A percentile compares a stretch with the other conserved stretches of the same genome.
These are phyloP conservation scores for Juncus effusus DNA, from an alignment of 176 grass and related monocot genomes.

Conservation along the genomic window DNA sequence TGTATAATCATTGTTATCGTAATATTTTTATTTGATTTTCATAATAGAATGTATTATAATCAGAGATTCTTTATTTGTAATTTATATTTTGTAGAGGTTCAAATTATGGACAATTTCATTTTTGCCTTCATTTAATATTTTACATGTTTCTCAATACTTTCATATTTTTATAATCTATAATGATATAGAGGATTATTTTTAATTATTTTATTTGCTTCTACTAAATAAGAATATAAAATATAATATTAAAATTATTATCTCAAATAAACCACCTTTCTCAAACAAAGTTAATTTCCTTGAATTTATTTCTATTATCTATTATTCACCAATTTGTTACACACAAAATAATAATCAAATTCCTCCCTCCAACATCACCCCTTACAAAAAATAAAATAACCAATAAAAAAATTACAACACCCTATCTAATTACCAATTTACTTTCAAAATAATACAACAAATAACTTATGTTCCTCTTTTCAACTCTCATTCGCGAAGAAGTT, in stretches of 20 bases:
- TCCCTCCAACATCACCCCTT: not conserved
- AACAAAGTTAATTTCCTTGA: not conserved
- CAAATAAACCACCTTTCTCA: not conserved
- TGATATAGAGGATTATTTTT: no score
- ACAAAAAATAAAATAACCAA: not conserved
- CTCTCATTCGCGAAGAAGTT: constrained; percentile 36
- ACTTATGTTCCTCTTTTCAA: not conserved
- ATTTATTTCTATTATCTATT: constrained; percentile 7
- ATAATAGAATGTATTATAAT: no score
- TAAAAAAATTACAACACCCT: constrained; percentile 4
- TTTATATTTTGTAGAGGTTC: no score
- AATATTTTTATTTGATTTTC: no score
- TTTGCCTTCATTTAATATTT: no score
- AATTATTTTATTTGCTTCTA: no score
- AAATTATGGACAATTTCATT: no score
- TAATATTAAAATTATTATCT: not conserved
- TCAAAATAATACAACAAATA: not conserved
- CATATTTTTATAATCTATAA: no score
- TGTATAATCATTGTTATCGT: no score
- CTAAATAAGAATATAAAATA: no score
- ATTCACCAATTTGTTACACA: constrained; percentile 11
- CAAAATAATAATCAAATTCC: constrained; percentile 8
- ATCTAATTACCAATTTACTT: constrained; percentile 1
- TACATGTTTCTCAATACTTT: no score
- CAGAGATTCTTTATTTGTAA: no score